These are phyloP conservation scores for Pythium aquatile DNA, from an alignment of 352 stramenopile species.

Conservation along the genomic window DNA sequence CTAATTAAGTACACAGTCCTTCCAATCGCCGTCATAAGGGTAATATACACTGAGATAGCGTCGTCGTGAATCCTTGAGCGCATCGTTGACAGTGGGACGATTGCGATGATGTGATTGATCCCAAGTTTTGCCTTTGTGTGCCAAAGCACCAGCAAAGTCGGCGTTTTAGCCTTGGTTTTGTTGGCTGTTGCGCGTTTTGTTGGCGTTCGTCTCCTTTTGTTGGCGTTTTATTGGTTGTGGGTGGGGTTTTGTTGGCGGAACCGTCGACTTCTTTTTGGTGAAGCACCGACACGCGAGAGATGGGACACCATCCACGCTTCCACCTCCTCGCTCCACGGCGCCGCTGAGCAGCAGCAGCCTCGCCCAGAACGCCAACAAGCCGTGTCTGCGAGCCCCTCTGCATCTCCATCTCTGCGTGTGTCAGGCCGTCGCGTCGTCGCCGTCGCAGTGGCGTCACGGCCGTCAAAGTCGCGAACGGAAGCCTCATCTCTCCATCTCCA, in stretches of 20 bases:
- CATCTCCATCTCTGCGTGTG: background rate
- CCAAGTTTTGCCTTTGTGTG: background rate
- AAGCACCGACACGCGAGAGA: slow-evolving; percentile 6
- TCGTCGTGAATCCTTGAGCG: background rate
- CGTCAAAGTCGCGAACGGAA: background rate
- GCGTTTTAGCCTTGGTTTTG: background rate
- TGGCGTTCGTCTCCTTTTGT: background rate
- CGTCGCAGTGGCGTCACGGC: background rate
- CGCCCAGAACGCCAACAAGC: background rate
- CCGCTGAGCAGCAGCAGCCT: too few species aligned
- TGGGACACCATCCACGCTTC: background rate
- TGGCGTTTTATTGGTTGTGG: background rate
- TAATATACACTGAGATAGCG: background rate
- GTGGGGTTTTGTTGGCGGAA: background rate
- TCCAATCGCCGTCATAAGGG: background rate
- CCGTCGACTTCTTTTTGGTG: background rate
- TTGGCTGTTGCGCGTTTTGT: background rate
- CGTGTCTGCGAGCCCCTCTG: background rate
- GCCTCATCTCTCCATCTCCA: too few species aligned
- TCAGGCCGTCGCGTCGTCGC: background rate
- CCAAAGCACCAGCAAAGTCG: background rate
- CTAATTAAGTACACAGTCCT: background rate
- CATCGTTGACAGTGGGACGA: background rate
- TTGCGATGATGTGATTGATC: background rate
- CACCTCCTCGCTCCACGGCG: background rate